Evolutionary conservation across 768 basidiomycete genomes (phyloP), one percentile per base, ranked within the genome.

Genomic region (Phylloporus arenicola): DNA sequence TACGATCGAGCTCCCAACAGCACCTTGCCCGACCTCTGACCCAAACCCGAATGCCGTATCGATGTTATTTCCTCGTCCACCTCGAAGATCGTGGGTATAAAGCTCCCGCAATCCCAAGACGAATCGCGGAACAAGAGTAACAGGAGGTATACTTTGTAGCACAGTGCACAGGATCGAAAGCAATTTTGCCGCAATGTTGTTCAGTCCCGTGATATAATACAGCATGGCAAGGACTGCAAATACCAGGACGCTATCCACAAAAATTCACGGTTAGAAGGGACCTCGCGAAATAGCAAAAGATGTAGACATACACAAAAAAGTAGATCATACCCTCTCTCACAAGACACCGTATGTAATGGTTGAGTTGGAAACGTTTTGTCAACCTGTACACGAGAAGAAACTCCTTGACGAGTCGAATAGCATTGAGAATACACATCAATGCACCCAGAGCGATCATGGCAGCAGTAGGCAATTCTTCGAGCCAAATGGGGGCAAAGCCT

Each of bases 101-200:
- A 50, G 27, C 35, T 37, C 20, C 34, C 48, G 43, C 16, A 50
- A 22, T 8, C 27, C 25, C 20, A 50, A 17, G 24, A 49, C 27
- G 25, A 49, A 49, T 14, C 48, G 41, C 4, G 48, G 48, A 12
- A 37, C 27, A 11, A 50, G 27, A 6, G 48, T 50, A 19, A 44
- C 14, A 1, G 43, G 29, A 7, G 49, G 49, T 16, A 39, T 17
- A 6, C 5, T 27, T 13, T 38, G 34, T 16, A 27, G 19, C 25
- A 16, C 6, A 10, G 4, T 27, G 6, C 24, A 20, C 12, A 50
- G 35, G 2, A 50, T 6, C 3, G 43, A 22, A 27, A 10, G 14
- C 48, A 25, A 38, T 8, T 42, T 34, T 2, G 11, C 13, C 20
- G 37, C 38, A 12, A 19, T n/a, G 6, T 38, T n/a, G 17, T 14